Conservation (phyloP, 306 rosid species). For the Rosa multiflora region DNA sequence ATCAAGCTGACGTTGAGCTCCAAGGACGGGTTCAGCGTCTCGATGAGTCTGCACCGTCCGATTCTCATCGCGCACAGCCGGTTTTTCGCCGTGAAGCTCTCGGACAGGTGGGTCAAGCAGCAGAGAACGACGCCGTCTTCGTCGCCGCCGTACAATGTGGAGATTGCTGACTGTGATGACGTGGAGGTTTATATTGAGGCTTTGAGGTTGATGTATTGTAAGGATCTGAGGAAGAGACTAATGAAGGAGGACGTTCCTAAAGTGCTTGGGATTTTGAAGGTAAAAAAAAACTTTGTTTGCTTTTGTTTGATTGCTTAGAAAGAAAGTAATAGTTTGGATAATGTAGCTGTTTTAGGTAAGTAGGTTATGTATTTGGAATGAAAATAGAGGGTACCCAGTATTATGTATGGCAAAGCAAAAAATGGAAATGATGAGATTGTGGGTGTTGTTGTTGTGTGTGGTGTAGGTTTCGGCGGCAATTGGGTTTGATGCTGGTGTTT, state of each 20-base stretch:
- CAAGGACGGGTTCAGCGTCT: conserved; percentile 65
- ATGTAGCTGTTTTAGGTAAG: not conserved
- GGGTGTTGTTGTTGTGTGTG: not conserved
- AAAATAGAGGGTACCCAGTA: not conserved
- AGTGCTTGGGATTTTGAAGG: conserved; percentile 90
- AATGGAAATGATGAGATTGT: conserved; percentile 17
- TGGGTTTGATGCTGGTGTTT: conserved; percentile 89
- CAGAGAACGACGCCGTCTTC: conserved; percentile 40
- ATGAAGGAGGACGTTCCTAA: conserved; percentile 86
- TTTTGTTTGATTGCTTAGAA: conserved; percentile 4
- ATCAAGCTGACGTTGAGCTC: conserved; percentile 77
- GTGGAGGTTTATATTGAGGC: conserved; percentile 87
- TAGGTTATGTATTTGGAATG: not conserved
- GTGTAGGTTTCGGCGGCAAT: conserved; percentile 88
- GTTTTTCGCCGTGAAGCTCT: conserved; percentile 72
- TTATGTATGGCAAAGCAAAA: not conserved
- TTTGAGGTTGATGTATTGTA: conserved; percentile 83
- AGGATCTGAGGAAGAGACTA: conserved; percentile 81
- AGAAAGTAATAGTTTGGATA: not conserved
- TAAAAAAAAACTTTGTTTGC: not conserved
- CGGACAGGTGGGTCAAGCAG: conserved; percentile 79
- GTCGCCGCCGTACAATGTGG: conserved; percentile 61
- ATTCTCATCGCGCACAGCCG: conserved; percentile 81
- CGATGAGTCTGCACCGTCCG: conserved; percentile 81
- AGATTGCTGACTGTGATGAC: conserved; percentile 94